Base-by-base conservation (phyloP, 768 basidiomycete genomes). In the Suillus spraguei region DNA sequence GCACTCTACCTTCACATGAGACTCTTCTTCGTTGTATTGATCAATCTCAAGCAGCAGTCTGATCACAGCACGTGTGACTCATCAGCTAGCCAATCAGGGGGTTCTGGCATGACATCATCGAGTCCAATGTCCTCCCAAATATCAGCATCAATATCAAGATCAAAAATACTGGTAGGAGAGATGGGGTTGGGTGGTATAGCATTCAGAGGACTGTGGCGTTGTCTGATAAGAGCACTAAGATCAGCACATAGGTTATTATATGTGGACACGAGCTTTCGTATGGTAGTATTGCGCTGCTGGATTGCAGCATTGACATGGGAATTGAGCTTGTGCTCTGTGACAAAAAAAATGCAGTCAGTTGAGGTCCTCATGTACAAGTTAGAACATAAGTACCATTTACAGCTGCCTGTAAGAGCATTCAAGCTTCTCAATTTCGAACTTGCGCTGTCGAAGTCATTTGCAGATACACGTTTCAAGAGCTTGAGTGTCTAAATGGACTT, bases 1-100 rank as follows among this genome's bases (percentile, higher is more conserved):
- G 39, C 16, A 5, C 39, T 41, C 39, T 5, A 41, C 39, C 39
- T 41, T 41, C 16, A 41, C 16, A 41, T 5, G 5, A 5, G 5
- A 41, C 16, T 41, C 16, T 41, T 41, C 39, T 6, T 41, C 5
- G 16, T 41, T n/a, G 4, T 20, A 44, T n/a, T 1, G 9, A 20
- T 44, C 42, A n/a, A 44, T 44, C 42, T 44, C 20, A 4, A 44
- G 42, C 20, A 44, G 0, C 20, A 44, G 42, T 44, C 4, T 44
- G 20, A 44, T 44, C 20, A 9, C 42, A n/a, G 42, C 42, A 11
- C 10, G 4, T 1, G 46, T 47, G n/a, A 6, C 46, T 47, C 46
- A 47, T 47, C 46, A 47, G 46, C 46, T 47, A 47, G 3, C 46
- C 46, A 47, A 47, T 47, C 46, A 47, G 46, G 11, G n/a, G 46